phyloP scores from a whole-genome alignment of 2,329 filamentous ascomycete species.

The Pestalotiopsis sp. region DNA sequence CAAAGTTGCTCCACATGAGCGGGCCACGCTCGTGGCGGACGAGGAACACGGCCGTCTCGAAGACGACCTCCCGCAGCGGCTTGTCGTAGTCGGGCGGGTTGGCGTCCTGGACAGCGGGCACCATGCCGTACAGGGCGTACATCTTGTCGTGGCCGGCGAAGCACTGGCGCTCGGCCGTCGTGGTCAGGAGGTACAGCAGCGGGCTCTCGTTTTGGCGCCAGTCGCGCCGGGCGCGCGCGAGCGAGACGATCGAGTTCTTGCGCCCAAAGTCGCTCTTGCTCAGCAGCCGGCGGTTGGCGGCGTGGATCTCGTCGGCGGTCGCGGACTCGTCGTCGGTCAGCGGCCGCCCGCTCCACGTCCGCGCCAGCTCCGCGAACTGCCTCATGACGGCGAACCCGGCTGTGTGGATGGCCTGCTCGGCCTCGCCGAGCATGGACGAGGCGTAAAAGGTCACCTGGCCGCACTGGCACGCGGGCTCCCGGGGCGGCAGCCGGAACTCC shows the following conservation, averaged over 20 bases:
- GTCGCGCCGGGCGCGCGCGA: background rate
- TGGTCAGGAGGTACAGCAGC: background rate
- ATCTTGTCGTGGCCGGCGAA: background rate
- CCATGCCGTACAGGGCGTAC: background rate
- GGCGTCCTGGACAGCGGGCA: background rate
- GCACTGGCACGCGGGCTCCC: background rate
- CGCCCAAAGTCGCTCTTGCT: background rate
- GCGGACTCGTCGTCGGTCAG: background rate
- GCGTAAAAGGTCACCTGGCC: background rate
- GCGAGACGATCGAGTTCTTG: background rate
- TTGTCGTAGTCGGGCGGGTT: background rate
- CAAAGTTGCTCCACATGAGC: background rate
- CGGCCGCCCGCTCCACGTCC: background rate
- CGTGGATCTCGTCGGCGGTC: background rate
- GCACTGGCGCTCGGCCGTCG: background rate
- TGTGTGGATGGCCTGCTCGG: background rate
- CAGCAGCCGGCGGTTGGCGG: background rate
- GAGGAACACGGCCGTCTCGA: background rate
- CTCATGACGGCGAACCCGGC: background rate
- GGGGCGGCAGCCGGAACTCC: background rate
- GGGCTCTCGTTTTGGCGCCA: background rate
- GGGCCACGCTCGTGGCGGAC: background rate
- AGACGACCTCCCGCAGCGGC: background rate
- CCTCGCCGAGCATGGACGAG: background rate
- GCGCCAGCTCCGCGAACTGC: background rate